Evolutionary conservation across 1,284 basidiomycete species (phyloP).

Genomic region (Pseudozyma flocculosa): DNA sequence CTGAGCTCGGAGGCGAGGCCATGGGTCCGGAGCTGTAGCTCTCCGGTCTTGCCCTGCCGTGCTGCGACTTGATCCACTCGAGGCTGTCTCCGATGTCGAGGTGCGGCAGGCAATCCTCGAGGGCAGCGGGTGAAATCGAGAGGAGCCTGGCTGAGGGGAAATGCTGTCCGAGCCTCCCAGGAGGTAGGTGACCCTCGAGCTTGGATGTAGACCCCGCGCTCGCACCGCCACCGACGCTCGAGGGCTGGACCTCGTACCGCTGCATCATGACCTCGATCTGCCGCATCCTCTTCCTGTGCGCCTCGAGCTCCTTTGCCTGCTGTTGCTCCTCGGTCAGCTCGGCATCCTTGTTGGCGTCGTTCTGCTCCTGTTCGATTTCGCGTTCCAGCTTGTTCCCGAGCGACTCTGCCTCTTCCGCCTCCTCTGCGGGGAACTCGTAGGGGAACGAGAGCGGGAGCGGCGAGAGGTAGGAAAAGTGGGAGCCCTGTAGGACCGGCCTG

Average conservation of each 20-base stretch:
- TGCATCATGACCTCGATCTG: constrained; percentile 44
- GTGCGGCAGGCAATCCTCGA: constrained; percentile 77
- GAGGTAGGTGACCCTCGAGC: constrained; percentile 25
- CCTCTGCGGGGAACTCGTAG: constrained; percentile 66
- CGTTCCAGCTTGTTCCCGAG: constrained; percentile 25
- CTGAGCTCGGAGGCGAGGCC: constrained; percentile 11
- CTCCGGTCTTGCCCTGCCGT: constrained; percentile 56
- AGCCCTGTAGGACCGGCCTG: constrained; percentile 64
- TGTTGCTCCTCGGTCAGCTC: constrained; percentile 26
- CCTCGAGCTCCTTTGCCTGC: constrained; percentile 15
- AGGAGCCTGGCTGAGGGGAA: constrained; percentile 63
- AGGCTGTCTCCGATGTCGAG: constrained; percentile 84
- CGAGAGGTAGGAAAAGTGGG: constrained; percentile 78
- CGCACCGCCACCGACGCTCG: constrained; percentile 5
- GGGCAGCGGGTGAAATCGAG: constrained; percentile 66
- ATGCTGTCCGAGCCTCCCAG: constrained; percentile 25
- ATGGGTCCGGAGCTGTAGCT: constrained; percentile 52
- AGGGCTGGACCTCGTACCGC: constrained; percentile 36
- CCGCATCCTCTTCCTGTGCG: constrained; percentile 41
- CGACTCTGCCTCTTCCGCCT: constrained; percentile 22
- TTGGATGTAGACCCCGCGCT: constrained; percentile 4
- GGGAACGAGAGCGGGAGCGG: constrained; percentile 85
- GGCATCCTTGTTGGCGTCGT: constrained; percentile 10
- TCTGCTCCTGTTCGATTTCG: constrained; percentile 15
- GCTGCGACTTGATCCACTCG: constrained; percentile 63